Percentiles rank a stretch among this genome's conserved stretches.
These are phyloP conservation scores for Aegilops longissima DNA, from an alignment of 176 grass and related monocot species.

Conservation along the genomic window DNA sequence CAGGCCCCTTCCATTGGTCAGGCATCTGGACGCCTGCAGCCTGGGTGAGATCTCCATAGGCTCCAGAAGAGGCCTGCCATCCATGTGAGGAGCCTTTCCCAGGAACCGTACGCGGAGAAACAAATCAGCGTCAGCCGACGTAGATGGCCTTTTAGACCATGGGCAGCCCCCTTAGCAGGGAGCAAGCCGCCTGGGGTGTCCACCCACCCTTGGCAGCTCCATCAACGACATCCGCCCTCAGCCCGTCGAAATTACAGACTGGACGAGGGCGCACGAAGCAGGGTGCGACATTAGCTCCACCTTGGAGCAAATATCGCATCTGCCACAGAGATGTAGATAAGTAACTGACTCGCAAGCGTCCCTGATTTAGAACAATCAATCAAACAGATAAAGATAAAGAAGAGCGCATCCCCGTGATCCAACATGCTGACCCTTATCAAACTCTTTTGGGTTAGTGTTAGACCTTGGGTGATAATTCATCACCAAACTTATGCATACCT, in stretches of 20 bases:
- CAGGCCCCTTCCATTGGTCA: slow-evolving; percentile 43
- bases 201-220: slow-evolving; percentile 57
- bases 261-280: slow-evolving; percentile 49
- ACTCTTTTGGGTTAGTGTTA: slow-evolving; percentile 47
- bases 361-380: slow-evolving; percentile 52
- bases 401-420: slow-evolving; percentile 6
- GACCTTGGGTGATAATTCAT: slow-evolving; percentile 14
- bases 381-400: slow-evolving; percentile 48
- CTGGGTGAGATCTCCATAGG: slow-evolving; percentile 40
- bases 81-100: slow-evolving; percentile 37
- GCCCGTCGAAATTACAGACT: slow-evolving; percentile 36
- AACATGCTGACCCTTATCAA: neutral
- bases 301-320: slow-evolving; percentile 99
- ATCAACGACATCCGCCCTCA: slow-evolving; percentile 49
- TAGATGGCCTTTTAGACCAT: slow-evolving; percentile 55
- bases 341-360: slow-evolving; percentile 47
- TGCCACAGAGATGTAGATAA: slow-evolving; percentile 84
- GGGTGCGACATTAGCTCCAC: slow-evolving; percentile 96
- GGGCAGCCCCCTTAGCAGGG: slow-evolving; percentile 27
- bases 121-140: slow-evolving; percentile 25
- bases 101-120: slow-evolving; percentile 35
- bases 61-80: slow-evolving; percentile 41
- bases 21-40: slow-evolving; percentile 31
- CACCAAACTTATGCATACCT: slow-evolving; percentile 61
- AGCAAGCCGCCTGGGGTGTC: slow-evolving; percentile 26